Base-by-base conservation (phyloP, 768 basidiomycete species). In the Auricularia heimuer region DNA sequence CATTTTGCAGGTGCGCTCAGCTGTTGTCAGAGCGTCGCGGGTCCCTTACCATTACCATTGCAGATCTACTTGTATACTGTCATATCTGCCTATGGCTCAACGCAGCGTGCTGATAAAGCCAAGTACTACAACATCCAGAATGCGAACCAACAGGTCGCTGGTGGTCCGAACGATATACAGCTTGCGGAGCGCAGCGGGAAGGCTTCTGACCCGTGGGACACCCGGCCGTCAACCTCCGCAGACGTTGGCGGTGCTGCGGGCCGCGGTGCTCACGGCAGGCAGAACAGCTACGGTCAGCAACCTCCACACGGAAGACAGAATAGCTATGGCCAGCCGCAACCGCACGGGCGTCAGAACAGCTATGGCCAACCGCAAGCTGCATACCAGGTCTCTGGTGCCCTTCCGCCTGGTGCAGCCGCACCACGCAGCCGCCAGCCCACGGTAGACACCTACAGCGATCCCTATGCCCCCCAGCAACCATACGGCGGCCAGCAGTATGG, bases 51-150 rank as follows among this genome's bases (percentile, higher is more conserved):
- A 68, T 61, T 65, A 44, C 62, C 47, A 65, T 16, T 63, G 64
- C 60, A 90, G 91, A 68, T 69, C 35, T 84, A 85, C 69, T 70
- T 82, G 61, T 74, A 76, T 64, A 65, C 78, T 60, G 75, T 87
- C 33, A 70, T 85, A 35, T 79, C 81, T 8, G 85, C 86, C 2
- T 97, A 94, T 74, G 83, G 87, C 34, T 75, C 78, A 18, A 80
- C 83, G 12, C 94, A 96, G 74, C 85, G 85, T 36, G 79, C 78
- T n/a, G 92, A 94, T 70, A 91, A 93, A 72, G 83, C 83, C 67
- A 86, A 88, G 70, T 85, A 86, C 72, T 86, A 87, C 68, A 75
- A 83, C 3, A 77, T 79, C 12, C 78, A 79, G n/a, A 34, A 16
- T 33, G 56, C 44, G 8, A 44, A 62, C 63, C 29, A 60, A 8